Conservation (phyloP, 345 rosid genomes). For the Bretschneidera sinensis region DNA sequence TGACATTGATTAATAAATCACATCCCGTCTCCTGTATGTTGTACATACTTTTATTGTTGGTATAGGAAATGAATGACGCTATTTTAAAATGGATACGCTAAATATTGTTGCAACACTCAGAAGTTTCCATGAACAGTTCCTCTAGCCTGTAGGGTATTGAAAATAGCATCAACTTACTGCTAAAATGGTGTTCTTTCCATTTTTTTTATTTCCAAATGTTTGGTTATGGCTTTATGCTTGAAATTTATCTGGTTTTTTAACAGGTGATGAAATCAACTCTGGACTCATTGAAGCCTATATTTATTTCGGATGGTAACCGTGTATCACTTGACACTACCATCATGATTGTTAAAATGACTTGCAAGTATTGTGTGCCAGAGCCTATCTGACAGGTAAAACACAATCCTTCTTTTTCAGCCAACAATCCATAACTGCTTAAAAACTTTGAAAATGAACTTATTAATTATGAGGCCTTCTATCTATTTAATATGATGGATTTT, state of each 20-base stretch:
- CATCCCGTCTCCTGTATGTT: no score
- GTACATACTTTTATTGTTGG: not conserved
- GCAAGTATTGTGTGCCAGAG: conserved; percentile 83
- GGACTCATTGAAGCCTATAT: conserved; percentile 72
- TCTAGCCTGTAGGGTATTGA: not conserved
- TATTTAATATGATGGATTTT: no score
- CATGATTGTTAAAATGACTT: conserved; percentile 55
- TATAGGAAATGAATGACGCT: no score
- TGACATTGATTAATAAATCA: not conserved
- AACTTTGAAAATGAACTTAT: no score
- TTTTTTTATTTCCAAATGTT: not conserved
- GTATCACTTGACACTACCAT: conserved; percentile 65
- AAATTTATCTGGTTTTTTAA: not conserved
- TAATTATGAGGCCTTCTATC: no score
- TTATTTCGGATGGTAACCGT: conserved; percentile 75
- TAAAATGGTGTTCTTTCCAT: not conserved
- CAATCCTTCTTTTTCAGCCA: not conserved
- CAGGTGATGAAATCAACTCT: conserved; percentile 67
- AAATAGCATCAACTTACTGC: not conserved
- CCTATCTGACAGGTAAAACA: conserved; percentile 75
- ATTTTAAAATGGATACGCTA: no score
- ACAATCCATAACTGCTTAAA: no score
- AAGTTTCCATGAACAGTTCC: no score
- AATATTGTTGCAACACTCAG: no score
- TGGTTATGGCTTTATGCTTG: no score